Conservation (phyloP, 2,329 filamentous ascomycete genomes). For the Claviceps monticola region DNA sequence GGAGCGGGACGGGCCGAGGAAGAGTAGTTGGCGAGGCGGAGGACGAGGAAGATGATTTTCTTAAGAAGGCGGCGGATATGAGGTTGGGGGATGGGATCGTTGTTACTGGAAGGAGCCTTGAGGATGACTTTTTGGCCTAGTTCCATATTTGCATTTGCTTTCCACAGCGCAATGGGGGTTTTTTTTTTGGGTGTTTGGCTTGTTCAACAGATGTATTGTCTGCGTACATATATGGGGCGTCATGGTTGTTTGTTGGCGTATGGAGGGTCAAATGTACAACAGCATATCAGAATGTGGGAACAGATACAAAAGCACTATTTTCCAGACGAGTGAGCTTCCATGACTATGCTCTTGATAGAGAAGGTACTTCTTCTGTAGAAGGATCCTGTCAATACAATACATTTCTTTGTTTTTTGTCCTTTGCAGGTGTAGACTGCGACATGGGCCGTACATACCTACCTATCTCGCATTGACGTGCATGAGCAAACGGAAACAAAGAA, state of each 20-base stretch:
- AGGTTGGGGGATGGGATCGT: slow-evolving; percentile 18
- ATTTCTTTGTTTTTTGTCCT: too few species aligned
- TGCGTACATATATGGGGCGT: too few species aligned
- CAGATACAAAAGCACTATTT: not conserved
- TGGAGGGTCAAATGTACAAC: not conserved
- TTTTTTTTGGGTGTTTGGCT: not conserved
- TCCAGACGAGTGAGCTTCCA: not conserved
- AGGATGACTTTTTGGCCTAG: slow-evolving; percentile 33
- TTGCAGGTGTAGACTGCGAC: too few species aligned
- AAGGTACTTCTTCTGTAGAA: too few species aligned
- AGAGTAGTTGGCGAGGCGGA: not conserved
- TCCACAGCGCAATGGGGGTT: not conserved
- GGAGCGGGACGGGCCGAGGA: slow-evolving; percentile 17
- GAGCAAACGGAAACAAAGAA: too few species aligned
- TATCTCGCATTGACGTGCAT: too few species aligned
- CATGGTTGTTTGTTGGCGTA: not conserved
- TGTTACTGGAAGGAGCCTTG: slow-evolving; percentile 16
- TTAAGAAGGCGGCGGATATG: slow-evolving; percentile 28
- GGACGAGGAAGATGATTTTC: slow-evolving; percentile 17
- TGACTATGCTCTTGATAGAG: not conserved
- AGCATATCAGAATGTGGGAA: not conserved
- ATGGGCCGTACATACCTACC: too few species aligned
- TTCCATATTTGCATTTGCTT: not conserved
- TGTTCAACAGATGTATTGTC: too few species aligned
- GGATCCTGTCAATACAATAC: too few species aligned